phyloP scores from a whole-genome alignment of 768 basidiomycete genomes.

The Lactarius akahatsu region DNA sequence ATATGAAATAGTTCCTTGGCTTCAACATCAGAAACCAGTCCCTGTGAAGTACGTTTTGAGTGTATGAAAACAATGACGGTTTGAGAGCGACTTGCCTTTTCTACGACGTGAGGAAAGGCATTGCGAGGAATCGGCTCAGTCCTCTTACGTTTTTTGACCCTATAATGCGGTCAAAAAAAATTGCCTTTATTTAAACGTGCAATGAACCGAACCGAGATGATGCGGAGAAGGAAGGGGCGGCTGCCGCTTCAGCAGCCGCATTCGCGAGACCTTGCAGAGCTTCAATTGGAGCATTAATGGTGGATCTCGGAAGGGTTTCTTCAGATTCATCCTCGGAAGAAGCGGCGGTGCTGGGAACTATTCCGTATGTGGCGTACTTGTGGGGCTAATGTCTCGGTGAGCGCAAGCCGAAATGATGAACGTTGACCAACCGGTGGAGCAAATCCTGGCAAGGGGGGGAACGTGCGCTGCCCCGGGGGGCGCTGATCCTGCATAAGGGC shows the following conservation, averaged over 20 bases:
- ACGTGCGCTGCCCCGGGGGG: slow-evolving; percentile 41
- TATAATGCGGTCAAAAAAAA: slow-evolving; percentile 33
- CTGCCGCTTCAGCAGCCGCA: slow-evolving; percentile 91
- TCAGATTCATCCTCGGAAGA: slow-evolving; percentile 93
- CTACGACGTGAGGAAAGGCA: slow-evolving; percentile 86
- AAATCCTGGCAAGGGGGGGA: slow-evolving; percentile 89
- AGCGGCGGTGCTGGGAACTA: slow-evolving; percentile 77
- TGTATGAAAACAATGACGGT: not conserved
- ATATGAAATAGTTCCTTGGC: slow-evolving; percentile 91
- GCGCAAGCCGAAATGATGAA: slow-evolving; percentile 25
- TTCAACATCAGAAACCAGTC: slow-evolving; percentile 80
- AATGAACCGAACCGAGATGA: slow-evolving; percentile 52
- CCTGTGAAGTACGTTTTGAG: slow-evolving; percentile 43
- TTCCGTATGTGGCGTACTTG: slow-evolving; percentile 89
- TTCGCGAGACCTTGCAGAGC: slow-evolving; percentile 93
- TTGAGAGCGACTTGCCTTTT: slow-evolving; percentile 55
- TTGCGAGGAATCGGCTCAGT: slow-evolving; percentile 81
- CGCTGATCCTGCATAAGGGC: slow-evolving; percentile 35
- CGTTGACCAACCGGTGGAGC: slow-evolving; percentile 70
- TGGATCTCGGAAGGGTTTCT: slow-evolving; percentile 78
- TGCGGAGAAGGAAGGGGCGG: slow-evolving; percentile 64
- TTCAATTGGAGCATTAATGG: slow-evolving; percentile 90
- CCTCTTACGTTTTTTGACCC: slow-evolving; percentile 82
- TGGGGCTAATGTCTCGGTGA: slow-evolving; percentile 56
- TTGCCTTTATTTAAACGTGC: not conserved